phyloP scores from a whole-genome alignment of 345 rosid species.

The Erysimum cheiranthoides region DNA sequence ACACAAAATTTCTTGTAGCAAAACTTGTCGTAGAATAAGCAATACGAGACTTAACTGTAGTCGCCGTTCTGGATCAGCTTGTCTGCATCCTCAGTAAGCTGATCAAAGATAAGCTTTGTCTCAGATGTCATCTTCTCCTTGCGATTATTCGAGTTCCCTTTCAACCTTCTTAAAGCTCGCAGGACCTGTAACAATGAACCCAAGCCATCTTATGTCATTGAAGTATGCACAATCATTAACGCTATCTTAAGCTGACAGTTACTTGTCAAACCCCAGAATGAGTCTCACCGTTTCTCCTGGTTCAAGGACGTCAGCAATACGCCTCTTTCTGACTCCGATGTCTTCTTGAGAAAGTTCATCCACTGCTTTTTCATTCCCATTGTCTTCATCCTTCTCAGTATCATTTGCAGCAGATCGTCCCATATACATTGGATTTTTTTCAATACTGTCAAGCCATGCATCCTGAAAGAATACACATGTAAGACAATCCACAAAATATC shows the following conservation, averaged over 20 bases:
- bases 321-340: slow-evolving; percentile 73
- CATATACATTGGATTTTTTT: slow-evolving; percentile 56
- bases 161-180: slow-evolving; percentile 89
- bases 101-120: slow-evolving; percentile 83
- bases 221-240: slow-evolving; percentile 10
- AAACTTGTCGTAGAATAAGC: slow-evolving; percentile 15
- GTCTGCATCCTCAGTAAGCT: slow-evolving; percentile 95
- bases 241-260: slow-evolving; percentile 23
- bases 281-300: slow-evolving; percentile 90
- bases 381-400: slow-evolving; percentile 47
- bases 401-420: slow-evolving; percentile 47
- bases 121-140: slow-evolving; percentile 88
- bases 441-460: slow-evolving; percentile 97
- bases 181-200: slow-evolving; percentile 60
- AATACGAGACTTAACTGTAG: slow-evolving; percentile 67
- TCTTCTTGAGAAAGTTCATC: slow-evolving; percentile 76
- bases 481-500: slow-evolving; percentile 29
- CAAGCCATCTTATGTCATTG: slow-evolving; percentile 20
- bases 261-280: slow-evolving; percentile 7
- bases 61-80: slow-evolving; percentile 86
- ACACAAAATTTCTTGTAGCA: slow-evolving; percentile 3
- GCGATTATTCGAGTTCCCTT: slow-evolving; percentile 74
- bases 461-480: slow-evolving; percentile 63
- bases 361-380: slow-evolving; percentile 46
- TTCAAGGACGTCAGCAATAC: slow-evolving; percentile 80